These are phyloP conservation scores for Zygoascus bituminiphila DNA, from an alignment of 805 yeast genomes.

Conservation along the genomic window DNA sequence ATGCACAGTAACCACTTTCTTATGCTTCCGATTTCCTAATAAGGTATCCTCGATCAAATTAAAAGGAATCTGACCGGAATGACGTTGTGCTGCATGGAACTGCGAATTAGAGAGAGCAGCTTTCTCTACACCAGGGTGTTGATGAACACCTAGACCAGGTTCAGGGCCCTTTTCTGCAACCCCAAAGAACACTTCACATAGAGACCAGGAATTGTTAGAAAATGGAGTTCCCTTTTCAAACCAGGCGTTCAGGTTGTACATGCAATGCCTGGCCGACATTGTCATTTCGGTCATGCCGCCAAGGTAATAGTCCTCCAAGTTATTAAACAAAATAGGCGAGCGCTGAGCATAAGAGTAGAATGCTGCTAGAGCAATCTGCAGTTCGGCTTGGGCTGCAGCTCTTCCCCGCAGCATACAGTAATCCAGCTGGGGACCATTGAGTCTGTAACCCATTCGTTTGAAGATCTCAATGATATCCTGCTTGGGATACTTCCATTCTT, in stretches of 20 bases:
- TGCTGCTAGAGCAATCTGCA: conserved; percentile 27
- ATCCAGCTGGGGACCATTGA: conserved; percentile 30
- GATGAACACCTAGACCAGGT: not conserved
- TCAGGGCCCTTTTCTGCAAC: conserved; percentile 2
- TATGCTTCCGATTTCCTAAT: not conserved
- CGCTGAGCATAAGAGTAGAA: conserved; percentile 28
- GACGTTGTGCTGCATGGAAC: not conserved
- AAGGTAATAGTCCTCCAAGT: conserved; percentile 39
- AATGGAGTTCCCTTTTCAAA: conserved; percentile 26
- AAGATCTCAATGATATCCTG: conserved; percentile 38
- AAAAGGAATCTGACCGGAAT: not conserved
- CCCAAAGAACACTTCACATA: conserved; percentile 30
- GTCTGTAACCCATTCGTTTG: conserved; percentile 30
- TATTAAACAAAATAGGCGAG: conserved; percentile 39
- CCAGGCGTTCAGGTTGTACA: conserved; percentile 35
- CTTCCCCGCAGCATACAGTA: conserved; percentile 50
- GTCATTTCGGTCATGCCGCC: conserved; percentile 48
- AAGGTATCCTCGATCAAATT: not conserved
- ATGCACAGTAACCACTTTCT: not conserved
- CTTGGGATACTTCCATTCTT: conserved; percentile 33
- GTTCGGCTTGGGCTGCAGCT: conserved; percentile 43
- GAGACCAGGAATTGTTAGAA: conserved; percentile 24
- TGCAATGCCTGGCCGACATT: conserved; percentile 34
- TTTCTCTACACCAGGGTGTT: not conserved
- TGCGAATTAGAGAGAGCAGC: not conserved